These are phyloP conservation scores for Ilyonectria robusta DNA, from an alignment of 2,329 filamentous ascomycete genomes.

Conservation along the genomic window DNA sequence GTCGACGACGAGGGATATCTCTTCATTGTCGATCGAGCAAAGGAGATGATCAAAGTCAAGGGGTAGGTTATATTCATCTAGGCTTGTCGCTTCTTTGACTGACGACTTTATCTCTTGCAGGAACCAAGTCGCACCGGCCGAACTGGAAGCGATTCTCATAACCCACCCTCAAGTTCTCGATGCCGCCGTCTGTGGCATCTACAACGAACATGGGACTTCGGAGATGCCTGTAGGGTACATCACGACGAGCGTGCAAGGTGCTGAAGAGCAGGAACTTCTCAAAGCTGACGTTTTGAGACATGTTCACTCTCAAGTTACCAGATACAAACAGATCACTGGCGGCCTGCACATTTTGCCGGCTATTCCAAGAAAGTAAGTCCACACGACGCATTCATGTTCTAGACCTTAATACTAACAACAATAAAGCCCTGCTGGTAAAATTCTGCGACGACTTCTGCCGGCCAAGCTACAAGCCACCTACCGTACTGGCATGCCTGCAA, in stretches of 20 bases:
- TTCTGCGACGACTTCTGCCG: conserved; percentile 16
- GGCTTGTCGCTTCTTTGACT: neutral
- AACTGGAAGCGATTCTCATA: conserved; percentile 22
- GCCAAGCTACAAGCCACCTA: neutral
- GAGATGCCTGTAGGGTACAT: conserved; percentile 20
- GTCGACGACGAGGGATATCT: conserved; percentile 17
- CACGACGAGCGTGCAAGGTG: neutral
- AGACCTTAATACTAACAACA: neutral
- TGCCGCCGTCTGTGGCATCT: conserved; percentile 20
- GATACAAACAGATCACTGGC: conserved; percentile 17
- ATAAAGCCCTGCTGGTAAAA: conserved; percentile 16
- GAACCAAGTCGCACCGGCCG: conserved; percentile 22
- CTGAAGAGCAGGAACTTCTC: neutral
- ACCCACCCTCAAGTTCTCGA: conserved; percentile 11
- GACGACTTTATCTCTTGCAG: neutral
- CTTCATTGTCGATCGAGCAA: conserved; percentile 19
- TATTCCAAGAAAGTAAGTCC: conserved; percentile 20
- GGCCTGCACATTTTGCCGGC: conserved; percentile 10
- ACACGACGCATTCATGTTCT: neutral
- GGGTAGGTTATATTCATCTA: neutral
- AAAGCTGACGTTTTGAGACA: conserved; percentile 1
- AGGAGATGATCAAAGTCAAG: conserved; percentile 26
- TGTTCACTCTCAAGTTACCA: conserved; percentile 11
- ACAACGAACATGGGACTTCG: conserved; percentile 18
- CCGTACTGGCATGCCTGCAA: neutral